Percentiles rank a stretch among this genome's conserved stretches.
These are phyloP conservation scores for Podila minutissima DNA, from an alignment of 192 early-diverging fungal genomes.

Conservation along the genomic window DNA sequence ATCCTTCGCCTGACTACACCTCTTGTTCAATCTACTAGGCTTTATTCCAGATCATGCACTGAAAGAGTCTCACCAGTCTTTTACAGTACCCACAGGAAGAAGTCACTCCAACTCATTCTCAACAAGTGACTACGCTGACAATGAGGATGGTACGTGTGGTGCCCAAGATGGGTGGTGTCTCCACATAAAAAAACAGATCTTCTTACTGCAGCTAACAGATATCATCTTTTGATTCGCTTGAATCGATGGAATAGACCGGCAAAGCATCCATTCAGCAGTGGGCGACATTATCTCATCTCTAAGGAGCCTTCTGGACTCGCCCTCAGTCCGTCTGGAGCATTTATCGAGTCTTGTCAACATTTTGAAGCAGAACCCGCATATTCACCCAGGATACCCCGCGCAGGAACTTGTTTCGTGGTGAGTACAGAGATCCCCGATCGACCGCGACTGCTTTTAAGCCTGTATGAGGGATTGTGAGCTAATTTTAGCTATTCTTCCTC, in stretches of 20 bases:
- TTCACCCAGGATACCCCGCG: slow-evolving; percentile 41
- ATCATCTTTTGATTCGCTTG: neutral
- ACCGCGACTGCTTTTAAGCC: too few relatives aligned
- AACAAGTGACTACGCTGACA: slow-evolving; percentile 47
- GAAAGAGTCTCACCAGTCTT: slow-evolving; percentile 29
- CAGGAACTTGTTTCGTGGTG: slow-evolving; percentile 45
- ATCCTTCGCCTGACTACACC: neutral
- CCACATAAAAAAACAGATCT: neutral
- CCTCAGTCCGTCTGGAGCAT: slow-evolving; percentile 33
- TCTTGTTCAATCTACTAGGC: slow-evolving; percentile 8
- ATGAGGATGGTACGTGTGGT: slow-evolving; percentile 32
- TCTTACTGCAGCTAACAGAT: neutral
- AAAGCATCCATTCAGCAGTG: slow-evolving; percentile 40
- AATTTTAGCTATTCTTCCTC: neutral
- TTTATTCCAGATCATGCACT: slow-evolving; percentile 27
- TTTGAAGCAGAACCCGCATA: slow-evolving; percentile 36
- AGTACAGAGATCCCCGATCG: neutral
- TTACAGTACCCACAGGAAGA: slow-evolving; percentile 19
- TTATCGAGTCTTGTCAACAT: slow-evolving; percentile 40
- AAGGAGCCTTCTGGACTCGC: slow-evolving; percentile 27
- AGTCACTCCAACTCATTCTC: slow-evolving; percentile 52
- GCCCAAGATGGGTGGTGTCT: neutral
- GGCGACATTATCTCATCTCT: slow-evolving; percentile 33
- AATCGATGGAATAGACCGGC: slow-evolving; percentile 19
- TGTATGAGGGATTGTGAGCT: too few relatives aligned